phyloP scores from a whole-genome alignment of 2,329 filamentous ascomycete species.

The Alternaria sp. region DNA sequence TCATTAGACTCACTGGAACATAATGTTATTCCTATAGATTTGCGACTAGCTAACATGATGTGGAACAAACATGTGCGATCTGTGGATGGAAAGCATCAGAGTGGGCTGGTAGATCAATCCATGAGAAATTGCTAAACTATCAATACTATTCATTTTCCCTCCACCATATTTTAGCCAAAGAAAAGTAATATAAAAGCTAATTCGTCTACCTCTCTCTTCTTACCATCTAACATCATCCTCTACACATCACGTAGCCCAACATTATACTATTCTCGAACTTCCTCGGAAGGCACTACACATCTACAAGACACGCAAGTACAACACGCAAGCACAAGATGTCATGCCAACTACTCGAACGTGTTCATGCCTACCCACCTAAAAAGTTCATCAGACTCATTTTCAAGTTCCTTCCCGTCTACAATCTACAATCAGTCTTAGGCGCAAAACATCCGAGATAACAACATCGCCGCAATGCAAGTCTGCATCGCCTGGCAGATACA shows the following conservation, averaged over 20 bases:
- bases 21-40: neutral
- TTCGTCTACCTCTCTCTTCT: neutral
- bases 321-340: constrained; percentile 1
- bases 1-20: neutral
- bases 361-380: neutral
- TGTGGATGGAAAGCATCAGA: neutral
- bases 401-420: neutral
- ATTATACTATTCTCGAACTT: neutral
- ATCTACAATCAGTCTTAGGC: neutral
- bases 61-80: neutral
- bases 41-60: neutral
- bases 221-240: neutral
- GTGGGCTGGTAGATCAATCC: neutral
- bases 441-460: neutral
- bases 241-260: neutral
- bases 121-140: neutral
- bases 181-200: neutral
- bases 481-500: neutral
- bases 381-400: constrained; percentile 1
- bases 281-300: neutral
- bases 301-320: neutral
- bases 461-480: neutral
- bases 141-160: neutral
- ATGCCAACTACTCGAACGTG: neutral
- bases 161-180: neutral